These are phyloP conservation scores for Cyclocybe aegerita DNA, from an alignment of 768 basidiomycete species.

Conservation along the genomic window DNA sequence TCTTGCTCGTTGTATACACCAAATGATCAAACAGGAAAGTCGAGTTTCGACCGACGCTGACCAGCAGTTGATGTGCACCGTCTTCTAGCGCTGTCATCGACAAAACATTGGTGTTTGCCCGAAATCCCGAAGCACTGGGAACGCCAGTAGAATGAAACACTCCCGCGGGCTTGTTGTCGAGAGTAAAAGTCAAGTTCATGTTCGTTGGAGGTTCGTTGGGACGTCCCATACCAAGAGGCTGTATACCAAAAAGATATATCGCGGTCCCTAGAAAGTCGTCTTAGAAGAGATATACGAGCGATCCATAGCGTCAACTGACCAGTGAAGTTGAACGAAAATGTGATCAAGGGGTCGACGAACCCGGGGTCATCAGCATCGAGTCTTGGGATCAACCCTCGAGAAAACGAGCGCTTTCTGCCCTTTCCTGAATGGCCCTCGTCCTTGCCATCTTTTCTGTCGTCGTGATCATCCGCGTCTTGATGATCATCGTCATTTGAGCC, in stretches of 20 bases:
- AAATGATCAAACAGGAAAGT: constrained; percentile 51
- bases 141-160: constrained; percentile 30
- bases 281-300: background rate
- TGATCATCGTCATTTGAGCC: constrained; percentile 3
- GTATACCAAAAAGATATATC: constrained; percentile 44
- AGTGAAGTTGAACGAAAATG: constrained; percentile 41
- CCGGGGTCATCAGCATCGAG: constrained; percentile 28
- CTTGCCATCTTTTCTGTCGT: constrained; percentile 7
- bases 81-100: constrained; percentile 31
- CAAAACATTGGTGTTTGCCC: constrained; percentile 37
- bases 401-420: background rate
- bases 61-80: constrained; percentile 38
- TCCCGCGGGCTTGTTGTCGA: constrained; percentile 35
- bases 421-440: constrained; percentile 2
- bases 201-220: constrained; percentile 29
- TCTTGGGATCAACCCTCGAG: constrained; percentile 7
- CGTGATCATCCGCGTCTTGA: constrained; percentile 5
- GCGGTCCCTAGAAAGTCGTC: constrained; percentile 38
- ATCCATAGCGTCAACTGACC: constrained; percentile 25
- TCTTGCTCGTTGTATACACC: constrained; percentile 30
- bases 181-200: constrained; percentile 42
- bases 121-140: constrained; percentile 24
- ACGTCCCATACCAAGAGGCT: constrained; percentile 26
- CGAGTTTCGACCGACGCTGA: constrained; percentile 43
- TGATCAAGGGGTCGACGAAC: constrained; percentile 29